phyloP scores from a whole-genome alignment of 2,329 filamentous ascomycete species.

The Colletotrichum tofieldiae region DNA sequence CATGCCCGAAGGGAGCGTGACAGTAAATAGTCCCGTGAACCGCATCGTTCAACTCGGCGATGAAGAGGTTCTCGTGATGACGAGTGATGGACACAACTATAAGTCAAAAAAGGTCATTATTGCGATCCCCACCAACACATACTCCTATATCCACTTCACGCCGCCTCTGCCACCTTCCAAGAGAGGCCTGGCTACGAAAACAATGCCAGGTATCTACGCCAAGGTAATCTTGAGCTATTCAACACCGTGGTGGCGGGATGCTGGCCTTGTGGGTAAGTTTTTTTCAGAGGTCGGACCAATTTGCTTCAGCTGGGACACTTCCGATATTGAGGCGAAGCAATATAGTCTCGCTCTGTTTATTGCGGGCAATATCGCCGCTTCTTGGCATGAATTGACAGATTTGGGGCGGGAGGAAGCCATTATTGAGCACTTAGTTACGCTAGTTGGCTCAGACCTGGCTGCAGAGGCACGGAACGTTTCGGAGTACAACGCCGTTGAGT shows the following conservation, averaged over 20 bases:
- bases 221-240: slow-evolving; percentile 59
- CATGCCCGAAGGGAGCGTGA: slow-evolving; percentile 40
- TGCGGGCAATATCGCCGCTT: slow-evolving; percentile 49
- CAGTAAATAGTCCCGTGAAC: slow-evolving; percentile 43
- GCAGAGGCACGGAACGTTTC: slow-evolving; percentile 30
- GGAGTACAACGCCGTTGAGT: slow-evolving; percentile 43
- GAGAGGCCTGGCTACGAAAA: slow-evolving; percentile 47
- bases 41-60: slow-evolving; percentile 41
- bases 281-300: slow-evolving; percentile 53
- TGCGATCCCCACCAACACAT: slow-evolving; percentile 48
- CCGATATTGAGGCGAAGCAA: slow-evolving; percentile 43
- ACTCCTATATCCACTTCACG: slow-evolving; percentile 45
- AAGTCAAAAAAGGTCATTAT: slow-evolving; percentile 47
- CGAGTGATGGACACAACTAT: slow-evolving; percentile 35
- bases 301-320: slow-evolving; percentile 50
- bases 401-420: slow-evolving; percentile 38
- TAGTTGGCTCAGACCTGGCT: slow-evolving; percentile 39
- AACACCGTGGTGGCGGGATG: slow-evolving; percentile 62
- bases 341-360: slow-evolving; percentile 53
- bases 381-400: slow-evolving; percentile 46
- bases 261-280: slow-evolving; percentile 58
- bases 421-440: slow-evolving; percentile 43
- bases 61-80: slow-evolving; percentile 38
- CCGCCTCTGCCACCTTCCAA: slow-evolving; percentile 51
- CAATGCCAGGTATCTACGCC: slow-evolving; percentile 53